Base-by-base conservation (phyloP, 139 green algal species). In the Volvox africanus region DNA sequence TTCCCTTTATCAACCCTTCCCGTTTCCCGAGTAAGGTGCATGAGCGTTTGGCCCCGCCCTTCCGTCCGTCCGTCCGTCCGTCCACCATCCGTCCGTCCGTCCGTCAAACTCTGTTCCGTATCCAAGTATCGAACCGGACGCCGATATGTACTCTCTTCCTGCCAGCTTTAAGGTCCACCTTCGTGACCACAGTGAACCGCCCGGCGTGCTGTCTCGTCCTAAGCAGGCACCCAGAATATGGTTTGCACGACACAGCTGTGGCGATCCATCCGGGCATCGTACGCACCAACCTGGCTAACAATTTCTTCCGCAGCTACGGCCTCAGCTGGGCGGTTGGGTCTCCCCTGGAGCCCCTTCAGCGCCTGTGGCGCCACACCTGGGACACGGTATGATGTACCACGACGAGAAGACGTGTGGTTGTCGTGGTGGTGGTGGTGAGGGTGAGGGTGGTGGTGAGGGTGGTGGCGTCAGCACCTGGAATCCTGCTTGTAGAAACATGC, bases 261-360 rank as follows among this genome's bases (percentile, higher is more conserved):
- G 85, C 89, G 2, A 86, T 96, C 13, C 95, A 97, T 89, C 95
- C 95, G 0, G 95, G 95, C 32, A 82, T 97, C 30, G 89, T 97
- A 24, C 30, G 94, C 76, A 97, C 95, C 0, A n/a, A 79, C 33
- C 82, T 97, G 16, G 95, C 95, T 21, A 83, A 88, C n/a, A 71
- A 82, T 35, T 97, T 93, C 89, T 94, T 96, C 82, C 44, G 12
- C 30, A 79, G 14, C 78, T 94, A 88, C 88, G 88, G 17, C 76
- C 82, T 55, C 69, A 88, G 65, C 44, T 89, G 83, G 82, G 75
- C 21, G 61, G 21, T 35, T 17, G 73, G 86, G 33, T 33, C 71
- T 26, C 26, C 86, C 28, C 75, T 82, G 73, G 24, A 71, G 35
- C 76, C 91, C 55, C 71, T 82, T 61, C 33, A 67, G 19, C 26